A percentile compares a stretch with the other conserved stretches of the same genome.
Evolutionary conservation across 768 basidiomycete genomes (phyloP).

Genomic region (Antrodiella citrinella): DNA sequence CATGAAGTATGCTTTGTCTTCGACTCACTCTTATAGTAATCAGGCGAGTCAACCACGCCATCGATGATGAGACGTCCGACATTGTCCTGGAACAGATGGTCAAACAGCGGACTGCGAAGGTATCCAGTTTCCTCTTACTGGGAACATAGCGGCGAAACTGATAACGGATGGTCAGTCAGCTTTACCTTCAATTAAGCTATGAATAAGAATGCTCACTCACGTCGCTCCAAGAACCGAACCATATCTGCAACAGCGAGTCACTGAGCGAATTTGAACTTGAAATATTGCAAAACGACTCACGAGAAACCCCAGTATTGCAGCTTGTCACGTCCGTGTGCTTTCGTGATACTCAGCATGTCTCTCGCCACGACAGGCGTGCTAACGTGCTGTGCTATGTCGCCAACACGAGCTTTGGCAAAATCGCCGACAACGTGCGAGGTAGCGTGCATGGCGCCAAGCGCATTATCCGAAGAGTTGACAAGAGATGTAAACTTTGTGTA

Average conservation of each 20-base stretch:
- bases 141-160: conserved; percentile 6
- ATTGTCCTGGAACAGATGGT: too few species aligned
- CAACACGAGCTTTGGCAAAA: too few species aligned
- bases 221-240: conserved; percentile 2
- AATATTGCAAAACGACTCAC: conserved; percentile 3
- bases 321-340: conserved; percentile 23
- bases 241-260: not conserved
- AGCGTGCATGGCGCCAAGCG: too few species aligned
- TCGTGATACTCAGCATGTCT: conserved; percentile 23
- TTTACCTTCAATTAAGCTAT: too few species aligned
- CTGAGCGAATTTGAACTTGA: not conserved
- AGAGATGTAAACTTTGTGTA: not conserved
- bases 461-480: too few species aligned
- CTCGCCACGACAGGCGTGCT: conserved; percentile 21
- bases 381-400: conserved; percentile 11
- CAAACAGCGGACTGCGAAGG: too few species aligned
- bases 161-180: not conserved
- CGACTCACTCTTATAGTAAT: not conserved
- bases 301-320: conserved; percentile 25
- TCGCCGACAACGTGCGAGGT: too few species aligned
- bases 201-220: not conserved
- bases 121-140: too few species aligned
- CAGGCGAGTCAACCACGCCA: not conserved
- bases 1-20: not conserved
- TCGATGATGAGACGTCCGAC: not conserved